These are phyloP conservation scores for Cicer pinnatifidum DNA, from an alignment of 306 rosid genomes.

Conservation along the genomic window DNA sequence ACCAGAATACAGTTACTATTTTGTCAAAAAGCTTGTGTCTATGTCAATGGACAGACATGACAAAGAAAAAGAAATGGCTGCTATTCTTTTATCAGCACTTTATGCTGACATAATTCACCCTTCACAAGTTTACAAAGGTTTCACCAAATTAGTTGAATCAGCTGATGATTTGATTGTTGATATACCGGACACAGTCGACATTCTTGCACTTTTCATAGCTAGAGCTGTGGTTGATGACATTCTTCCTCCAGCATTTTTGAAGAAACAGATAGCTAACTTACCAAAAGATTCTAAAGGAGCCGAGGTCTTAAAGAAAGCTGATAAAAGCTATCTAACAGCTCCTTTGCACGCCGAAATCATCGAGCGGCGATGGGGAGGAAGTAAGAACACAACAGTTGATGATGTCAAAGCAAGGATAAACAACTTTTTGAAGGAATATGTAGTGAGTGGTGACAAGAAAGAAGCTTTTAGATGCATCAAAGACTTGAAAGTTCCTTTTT, in stretches of 20 bases:
- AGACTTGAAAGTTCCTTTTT: slow-evolving; percentile 73
- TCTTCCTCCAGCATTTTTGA: slow-evolving; percentile 75
- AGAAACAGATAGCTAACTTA: slow-evolving; percentile 53
- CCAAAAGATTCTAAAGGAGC: slow-evolving; percentile 60
- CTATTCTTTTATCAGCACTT: slow-evolving; percentile 66
- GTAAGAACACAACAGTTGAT: slow-evolving; percentile 67
- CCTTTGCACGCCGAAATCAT: slow-evolving; percentile 71
- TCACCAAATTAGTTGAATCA: slow-evolving; percentile 65
- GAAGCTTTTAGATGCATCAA: slow-evolving; percentile 76
- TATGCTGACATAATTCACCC: slow-evolving; percentile 64
- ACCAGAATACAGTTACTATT: slow-evolving; percentile 60
- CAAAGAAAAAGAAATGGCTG: slow-evolving; percentile 81
- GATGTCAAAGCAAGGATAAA: slow-evolving; percentile 68
- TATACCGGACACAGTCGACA: slow-evolving; percentile 69
- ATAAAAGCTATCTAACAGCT: slow-evolving; percentile 67
- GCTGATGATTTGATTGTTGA: slow-evolving; percentile 75
- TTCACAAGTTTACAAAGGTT: slow-evolving; percentile 72
- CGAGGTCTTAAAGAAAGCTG: slow-evolving; percentile 63
- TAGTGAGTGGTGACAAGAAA: slow-evolving; percentile 71
- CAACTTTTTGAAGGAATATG: slow-evolving; percentile 65
- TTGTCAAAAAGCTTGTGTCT: slow-evolving; percentile 71
- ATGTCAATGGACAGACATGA: slow-evolving; percentile 81
- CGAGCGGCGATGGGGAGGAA: slow-evolving; percentile 71
- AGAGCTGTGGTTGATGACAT: slow-evolving; percentile 83
- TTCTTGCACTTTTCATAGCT: slow-evolving; percentile 72